These are phyloP conservation scores for Capsella rubella DNA, from an alignment of 441 rosid genomes.

Conservation along the genomic window DNA sequence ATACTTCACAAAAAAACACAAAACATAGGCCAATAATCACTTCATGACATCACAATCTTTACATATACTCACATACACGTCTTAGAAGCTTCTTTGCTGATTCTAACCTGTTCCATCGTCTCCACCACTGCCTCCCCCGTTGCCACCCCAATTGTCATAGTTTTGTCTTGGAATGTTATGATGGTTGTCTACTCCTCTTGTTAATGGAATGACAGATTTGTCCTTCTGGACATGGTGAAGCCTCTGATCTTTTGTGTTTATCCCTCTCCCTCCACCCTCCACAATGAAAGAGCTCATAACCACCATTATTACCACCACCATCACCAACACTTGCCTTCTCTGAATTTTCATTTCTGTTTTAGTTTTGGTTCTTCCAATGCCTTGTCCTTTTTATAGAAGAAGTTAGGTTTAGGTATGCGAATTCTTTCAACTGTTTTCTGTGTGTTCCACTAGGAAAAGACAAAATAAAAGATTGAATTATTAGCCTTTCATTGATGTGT, in stretches of 20 bases:
- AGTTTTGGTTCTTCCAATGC: slow-evolving; percentile 30
- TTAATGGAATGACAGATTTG: slow-evolving; percentile 28
- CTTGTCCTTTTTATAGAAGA: slow-evolving; percentile 33
- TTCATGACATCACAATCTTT: background rate
- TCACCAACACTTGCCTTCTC: slow-evolving; percentile 22
- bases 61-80: slow-evolving; percentile 17
- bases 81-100: slow-evolving; percentile 21
- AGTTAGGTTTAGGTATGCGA: slow-evolving; percentile 10
- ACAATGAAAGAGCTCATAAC: slow-evolving; percentile 34
- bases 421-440: slow-evolving; percentile 21
- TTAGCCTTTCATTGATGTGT: slow-evolving; percentile 32
- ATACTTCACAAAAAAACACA: slow-evolving; percentile 16
- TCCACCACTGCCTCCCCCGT: slow-evolving; percentile 38
- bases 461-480: slow-evolving; percentile 39
- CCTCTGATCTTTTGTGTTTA: slow-evolving; percentile 23
- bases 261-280: slow-evolving; percentile 40
- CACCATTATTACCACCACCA: slow-evolving; percentile 31
- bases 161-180: slow-evolving; percentile 47
- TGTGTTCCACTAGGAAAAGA: slow-evolving; percentile 40
- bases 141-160: slow-evolving; percentile 39
- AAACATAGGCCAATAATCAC: background rate
- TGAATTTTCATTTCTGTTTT: slow-evolving; percentile 35
- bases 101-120: slow-evolving; percentile 41
- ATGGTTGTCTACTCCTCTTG: slow-evolving; percentile 45
- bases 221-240: slow-evolving; percentile 34